phyloP scores from a whole-genome alignment of 2,329 filamentous ascomycete genomes.

The Aspergillus cejpii region DNA sequence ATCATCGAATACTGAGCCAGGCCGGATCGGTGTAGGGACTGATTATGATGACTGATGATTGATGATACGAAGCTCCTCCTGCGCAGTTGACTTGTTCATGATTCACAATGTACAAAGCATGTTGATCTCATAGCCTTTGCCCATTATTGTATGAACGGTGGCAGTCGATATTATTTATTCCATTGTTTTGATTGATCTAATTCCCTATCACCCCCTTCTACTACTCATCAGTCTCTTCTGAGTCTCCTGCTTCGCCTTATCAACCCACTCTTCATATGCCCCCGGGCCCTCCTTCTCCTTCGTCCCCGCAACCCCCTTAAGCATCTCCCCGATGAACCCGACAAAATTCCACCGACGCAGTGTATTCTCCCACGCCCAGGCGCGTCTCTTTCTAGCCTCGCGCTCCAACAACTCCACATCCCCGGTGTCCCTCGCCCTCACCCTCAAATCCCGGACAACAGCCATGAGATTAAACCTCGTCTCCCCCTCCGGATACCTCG shows the following conservation, averaged over 20 bases:
- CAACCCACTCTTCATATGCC: constrained; percentile 73
- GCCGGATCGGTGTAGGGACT: not conserved
- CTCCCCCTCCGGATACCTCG: constrained; percentile 75
- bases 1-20: constrained; percentile 54
- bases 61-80: constrained; percentile 2
- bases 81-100: not conserved
- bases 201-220: not conserved
- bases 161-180: no score
- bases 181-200: no score
- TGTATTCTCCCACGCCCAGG: constrained; percentile 94
- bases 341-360: constrained; percentile 92
- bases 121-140: no score
- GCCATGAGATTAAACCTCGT: constrained; percentile 95
- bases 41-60: constrained; percentile 7
- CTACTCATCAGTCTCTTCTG: constrained; percentile 35
- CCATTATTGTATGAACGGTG: no score
- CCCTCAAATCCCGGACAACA: constrained; percentile 76
- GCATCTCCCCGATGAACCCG: constrained; percentile 81
- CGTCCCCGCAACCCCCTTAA: constrained; percentile 72
- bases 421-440: constrained; percentile 70
- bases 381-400: constrained; percentile 75
- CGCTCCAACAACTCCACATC: constrained; percentile 70
- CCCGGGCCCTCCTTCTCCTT: constrained; percentile 63
- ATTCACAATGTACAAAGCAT: not conserved
- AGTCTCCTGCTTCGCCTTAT: constrained; percentile 52